Percentiles rank a stretch among this genome's conserved stretches.
phyloP scores from a whole-genome alignment of 176 grass and related monocot genomes.

The Oryza glaberrima region DNA sequence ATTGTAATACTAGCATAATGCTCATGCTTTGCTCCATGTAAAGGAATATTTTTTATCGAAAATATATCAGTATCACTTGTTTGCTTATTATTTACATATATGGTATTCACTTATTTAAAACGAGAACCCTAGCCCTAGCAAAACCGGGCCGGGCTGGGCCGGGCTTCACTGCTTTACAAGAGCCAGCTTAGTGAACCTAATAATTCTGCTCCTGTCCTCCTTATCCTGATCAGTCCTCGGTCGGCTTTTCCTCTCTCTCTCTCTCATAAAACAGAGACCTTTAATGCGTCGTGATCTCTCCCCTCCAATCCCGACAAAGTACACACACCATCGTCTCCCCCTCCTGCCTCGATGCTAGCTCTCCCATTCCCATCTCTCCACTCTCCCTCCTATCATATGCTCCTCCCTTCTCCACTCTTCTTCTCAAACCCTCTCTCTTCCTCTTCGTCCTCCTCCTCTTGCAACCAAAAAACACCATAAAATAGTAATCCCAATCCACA shows the following conservation, averaged over 20 bases:
- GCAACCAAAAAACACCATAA: slow-evolving; percentile 56
- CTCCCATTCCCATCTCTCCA: background rate
- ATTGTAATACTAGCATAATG: too few species aligned
- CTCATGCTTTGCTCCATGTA: too few species aligned
- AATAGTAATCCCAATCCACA: slow-evolving; percentile 49
- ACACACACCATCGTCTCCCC: slow-evolving; percentile 38
- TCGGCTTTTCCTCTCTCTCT: background rate
- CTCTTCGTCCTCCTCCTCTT: slow-evolving; percentile 9
- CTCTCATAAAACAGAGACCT: slow-evolving; percentile 37
- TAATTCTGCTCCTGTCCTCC: slow-evolving; percentile 37
- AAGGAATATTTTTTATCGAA: too few species aligned
- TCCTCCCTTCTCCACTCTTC: background rate
- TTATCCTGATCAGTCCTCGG: slow-evolving; percentile 38
- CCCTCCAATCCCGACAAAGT: slow-evolving; percentile 66
- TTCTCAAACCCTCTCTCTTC: slow-evolving; percentile 27
- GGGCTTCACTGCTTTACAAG: background rate
- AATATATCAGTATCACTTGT: too few species aligned
- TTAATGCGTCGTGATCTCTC: slow-evolving; percentile 65
- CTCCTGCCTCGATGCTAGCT: slow-evolving; percentile 32
- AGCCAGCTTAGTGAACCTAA: slow-evolving; percentile 22
- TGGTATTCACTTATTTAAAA: too few species aligned
- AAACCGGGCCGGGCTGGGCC: background rate
- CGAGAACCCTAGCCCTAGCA: background rate
- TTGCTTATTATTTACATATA: too few species aligned
- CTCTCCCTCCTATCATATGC: slow-evolving; percentile 42